Percentiles rank a stretch among this genome's conserved stretches.
phyloP scores from a whole-genome alignment of 2,329 filamentous ascomycete species.

The Paramyrothecium sp. region DNA sequence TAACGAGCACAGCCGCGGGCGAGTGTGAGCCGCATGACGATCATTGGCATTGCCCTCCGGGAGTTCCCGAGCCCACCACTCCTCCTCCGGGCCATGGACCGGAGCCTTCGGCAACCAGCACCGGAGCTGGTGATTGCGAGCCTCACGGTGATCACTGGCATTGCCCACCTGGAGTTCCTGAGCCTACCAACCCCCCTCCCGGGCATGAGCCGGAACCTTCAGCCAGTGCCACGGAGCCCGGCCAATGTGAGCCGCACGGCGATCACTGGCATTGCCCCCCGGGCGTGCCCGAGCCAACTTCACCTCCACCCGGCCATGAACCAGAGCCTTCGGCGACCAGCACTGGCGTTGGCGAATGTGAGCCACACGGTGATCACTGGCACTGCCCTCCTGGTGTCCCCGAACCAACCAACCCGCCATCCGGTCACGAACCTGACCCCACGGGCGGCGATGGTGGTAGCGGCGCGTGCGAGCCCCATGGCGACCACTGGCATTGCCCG shows the following conservation, averaged over 20 bases:
- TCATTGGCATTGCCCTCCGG: slow-evolving; percentile 8
- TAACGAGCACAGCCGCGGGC: not conserved
- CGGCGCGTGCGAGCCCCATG: not conserved
- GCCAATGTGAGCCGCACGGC: not conserved
- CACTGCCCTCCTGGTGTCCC: not conserved
- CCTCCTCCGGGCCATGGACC: not conserved
- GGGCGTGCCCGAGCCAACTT: slow-evolving; percentile 3
- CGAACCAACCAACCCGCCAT: not conserved
- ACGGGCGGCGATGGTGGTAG: not conserved
- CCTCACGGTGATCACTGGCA: slow-evolving; percentile 1
- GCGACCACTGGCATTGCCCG: slow-evolving; percentile 1
- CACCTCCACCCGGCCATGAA: slow-evolving; percentile 1
- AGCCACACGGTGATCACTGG: slow-evolving; percentile 1
- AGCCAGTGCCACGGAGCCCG: not conserved
- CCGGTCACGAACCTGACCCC: not conserved
- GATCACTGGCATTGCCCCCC: slow-evolving; percentile 1
- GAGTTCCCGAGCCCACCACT: not conserved
- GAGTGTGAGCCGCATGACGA: slow-evolving; percentile 3
- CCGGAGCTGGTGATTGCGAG: not conserved
- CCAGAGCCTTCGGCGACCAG: not conserved
- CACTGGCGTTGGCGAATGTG: not conserved
- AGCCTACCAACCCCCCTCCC: not conserved
- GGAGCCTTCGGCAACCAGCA: not conserved
- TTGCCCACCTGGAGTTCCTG: slow-evolving; percentile 1
- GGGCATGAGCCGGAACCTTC: not conserved